phyloP scores from a whole-genome alignment of 2,329 filamentous ascomycete genomes.

The Zymoseptoria tritici region DNA sequence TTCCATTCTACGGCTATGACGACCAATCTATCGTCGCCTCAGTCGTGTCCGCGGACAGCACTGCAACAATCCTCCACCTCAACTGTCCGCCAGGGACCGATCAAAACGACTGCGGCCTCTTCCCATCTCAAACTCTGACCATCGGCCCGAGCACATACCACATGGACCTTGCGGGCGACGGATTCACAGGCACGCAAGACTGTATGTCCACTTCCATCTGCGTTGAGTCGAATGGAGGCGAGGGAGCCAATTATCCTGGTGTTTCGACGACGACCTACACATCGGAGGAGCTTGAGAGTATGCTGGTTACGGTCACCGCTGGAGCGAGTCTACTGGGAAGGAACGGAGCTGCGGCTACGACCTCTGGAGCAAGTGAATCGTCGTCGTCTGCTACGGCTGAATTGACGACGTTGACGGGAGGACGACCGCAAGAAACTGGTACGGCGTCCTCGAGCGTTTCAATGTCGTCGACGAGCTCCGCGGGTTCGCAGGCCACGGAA shows the following conservation, averaged over 20 bases:
- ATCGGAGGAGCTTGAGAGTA: slow-evolving; percentile 3
- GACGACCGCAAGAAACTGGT: background rate
- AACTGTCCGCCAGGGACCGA: slow-evolving; percentile 11
- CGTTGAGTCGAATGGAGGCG: slow-evolving; percentile 10
- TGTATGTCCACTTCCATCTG: slow-evolving; percentile 11
- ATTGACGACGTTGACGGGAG: background rate
- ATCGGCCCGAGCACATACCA: slow-evolving; percentile 16
- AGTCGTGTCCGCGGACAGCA: slow-evolving; percentile 9
- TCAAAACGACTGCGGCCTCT: slow-evolving; percentile 17
- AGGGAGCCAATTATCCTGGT: slow-evolving; percentile 15
- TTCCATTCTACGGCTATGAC: slow-evolving; percentile 21
- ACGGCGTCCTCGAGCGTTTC: background rate
- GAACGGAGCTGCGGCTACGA: slow-evolving; percentile 2
- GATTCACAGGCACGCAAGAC: slow-evolving; percentile 14
- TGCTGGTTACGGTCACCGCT: slow-evolving; percentile 14
- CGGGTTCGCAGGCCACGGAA: background rate
- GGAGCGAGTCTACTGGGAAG: slow-evolving; percentile 1
- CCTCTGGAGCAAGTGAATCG: background rate
- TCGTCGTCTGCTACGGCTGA: slow-evolving; percentile 5
- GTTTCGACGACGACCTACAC: slow-evolving; percentile 15
- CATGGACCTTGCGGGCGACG: slow-evolving; percentile 12
- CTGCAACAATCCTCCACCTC: slow-evolving; percentile 13
- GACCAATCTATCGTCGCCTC: slow-evolving; percentile 13
- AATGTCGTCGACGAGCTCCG: background rate
- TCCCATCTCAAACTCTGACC: slow-evolving; percentile 15